Percentiles rank a stretch among this genome's conserved stretches.
Evolutionary conservation across 2,329 filamentous ascomycete genomes (phyloP).

Genomic region (Didymosphaeria variabile): DNA sequence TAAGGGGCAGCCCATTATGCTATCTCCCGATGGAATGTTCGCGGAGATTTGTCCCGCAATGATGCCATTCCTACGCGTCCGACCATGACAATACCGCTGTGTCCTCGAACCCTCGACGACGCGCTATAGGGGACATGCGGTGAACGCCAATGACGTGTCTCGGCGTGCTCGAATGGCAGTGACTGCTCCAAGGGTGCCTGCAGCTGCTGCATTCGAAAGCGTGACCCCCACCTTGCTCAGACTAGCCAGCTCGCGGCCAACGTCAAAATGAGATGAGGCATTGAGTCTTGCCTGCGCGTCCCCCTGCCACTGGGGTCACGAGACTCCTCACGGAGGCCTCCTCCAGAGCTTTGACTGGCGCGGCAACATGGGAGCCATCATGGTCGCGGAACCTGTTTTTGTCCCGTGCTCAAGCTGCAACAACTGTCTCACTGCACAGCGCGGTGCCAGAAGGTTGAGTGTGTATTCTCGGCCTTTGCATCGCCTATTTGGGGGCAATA

Average conservation of each 20-base stretch:
- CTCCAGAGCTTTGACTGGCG: neutral
- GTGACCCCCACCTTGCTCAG: constrained; percentile 14
- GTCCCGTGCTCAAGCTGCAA: neutral
- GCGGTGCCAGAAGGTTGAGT: neutral
- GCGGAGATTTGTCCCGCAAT: constrained; percentile 13
- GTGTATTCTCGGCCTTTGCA: neutral
- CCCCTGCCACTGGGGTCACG: constrained; percentile 6
- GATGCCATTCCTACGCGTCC: neutral
- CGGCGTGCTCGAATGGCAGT: constrained; percentile 24
- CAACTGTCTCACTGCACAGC: neutral
- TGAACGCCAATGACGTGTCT: constrained; percentile 24
- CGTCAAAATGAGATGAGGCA: constrained; percentile 23
- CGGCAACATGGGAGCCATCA: neutral
- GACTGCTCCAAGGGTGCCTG: constrained; percentile 14
- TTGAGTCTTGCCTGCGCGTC: constrained; percentile 20
- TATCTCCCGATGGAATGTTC: constrained; percentile 20
- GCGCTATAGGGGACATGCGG: neutral
- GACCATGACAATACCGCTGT: neutral
- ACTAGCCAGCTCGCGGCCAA: constrained; percentile 10
- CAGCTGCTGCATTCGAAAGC: constrained; percentile 11
- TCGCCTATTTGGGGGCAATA: neutral
- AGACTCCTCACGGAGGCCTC: constrained; percentile 18
- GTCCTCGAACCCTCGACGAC: neutral
- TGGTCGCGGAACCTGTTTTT: neutral
- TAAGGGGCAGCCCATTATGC: constrained; percentile 23